These are phyloP conservation scores for Acrodontium crateriforme DNA, from an alignment of 2,329 filamentous ascomycete genomes.

Conservation along the genomic window DNA sequence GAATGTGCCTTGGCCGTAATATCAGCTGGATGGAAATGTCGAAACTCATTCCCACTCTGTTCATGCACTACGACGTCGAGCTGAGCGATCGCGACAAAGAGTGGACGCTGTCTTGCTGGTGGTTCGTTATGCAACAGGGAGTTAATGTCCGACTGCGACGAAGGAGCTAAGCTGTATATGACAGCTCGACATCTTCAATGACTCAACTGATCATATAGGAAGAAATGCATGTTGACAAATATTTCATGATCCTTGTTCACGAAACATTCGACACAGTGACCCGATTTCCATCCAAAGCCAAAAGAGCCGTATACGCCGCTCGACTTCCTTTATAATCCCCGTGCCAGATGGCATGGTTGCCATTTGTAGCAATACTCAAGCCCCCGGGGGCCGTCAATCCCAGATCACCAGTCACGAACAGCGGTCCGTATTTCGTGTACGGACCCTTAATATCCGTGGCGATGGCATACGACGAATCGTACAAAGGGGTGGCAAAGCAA, in stretches of 20 bases:
- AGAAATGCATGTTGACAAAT: too few species aligned
- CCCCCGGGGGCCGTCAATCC: conserved; percentile 18
- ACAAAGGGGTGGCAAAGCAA: conserved; percentile 16
- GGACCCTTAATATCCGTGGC: conserved; percentile 14
- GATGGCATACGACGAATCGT: conserved; percentile 18
- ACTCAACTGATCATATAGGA: too few species aligned
- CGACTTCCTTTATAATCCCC: conserved; percentile 10
- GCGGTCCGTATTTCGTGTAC: conserved; percentile 11
- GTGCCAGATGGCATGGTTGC: conserved; percentile 20
- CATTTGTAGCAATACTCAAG: conserved; percentile 19
- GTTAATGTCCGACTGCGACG: conserved; percentile 11
- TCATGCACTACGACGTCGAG: conserved; percentile 22
- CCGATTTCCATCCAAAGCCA: conserved; percentile 3
- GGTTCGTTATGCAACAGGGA: conserved; percentile 22
- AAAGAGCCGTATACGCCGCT: conserved; percentile 9
- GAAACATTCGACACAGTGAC: conserved; percentile 4
- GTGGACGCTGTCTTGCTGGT: conserved; percentile 19
- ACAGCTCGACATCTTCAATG: too few species aligned
- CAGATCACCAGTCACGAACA: conserved; percentile 14
- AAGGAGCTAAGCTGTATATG: too few species aligned
- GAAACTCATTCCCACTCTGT: conserved; percentile 23
- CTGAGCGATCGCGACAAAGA: conserved; percentile 18
- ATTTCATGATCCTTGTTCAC: too few species aligned
- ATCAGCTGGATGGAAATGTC: conserved; percentile 25
- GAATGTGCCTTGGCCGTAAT: conserved; percentile 18